These are phyloP conservation scores for Monilinia aucupariae DNA, from an alignment of 2,329 filamentous ascomycete genomes.

Conservation along the genomic window DNA sequence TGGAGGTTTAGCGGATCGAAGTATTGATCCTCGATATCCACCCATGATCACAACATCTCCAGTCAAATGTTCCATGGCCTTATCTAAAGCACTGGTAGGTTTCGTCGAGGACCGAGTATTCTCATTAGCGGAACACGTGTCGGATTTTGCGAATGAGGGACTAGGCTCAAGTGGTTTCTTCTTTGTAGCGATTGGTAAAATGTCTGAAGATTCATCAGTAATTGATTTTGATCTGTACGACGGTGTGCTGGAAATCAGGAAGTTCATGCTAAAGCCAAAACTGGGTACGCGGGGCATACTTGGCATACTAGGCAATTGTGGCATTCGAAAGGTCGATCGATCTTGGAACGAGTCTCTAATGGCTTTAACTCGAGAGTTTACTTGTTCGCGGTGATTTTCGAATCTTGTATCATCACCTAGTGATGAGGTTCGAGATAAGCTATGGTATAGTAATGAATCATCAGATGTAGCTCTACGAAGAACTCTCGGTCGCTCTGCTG, in stretches of 20 bases:
- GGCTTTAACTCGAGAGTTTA: conserved; percentile 84
- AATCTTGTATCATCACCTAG: conserved; percentile 80
- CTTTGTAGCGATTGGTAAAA: conserved; percentile 27
- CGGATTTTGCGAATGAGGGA: conserved; percentile 21
- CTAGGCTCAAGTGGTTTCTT: conserved; percentile 22
- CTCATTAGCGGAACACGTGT: conserved; percentile 21
- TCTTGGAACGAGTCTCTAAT: conserved; percentile 85
- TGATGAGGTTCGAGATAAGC: conserved; percentile 72
- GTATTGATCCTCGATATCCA: conserved; percentile 83
- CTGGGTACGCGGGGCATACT: conserved; percentile 40
- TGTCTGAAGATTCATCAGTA: conserved; percentile 30
- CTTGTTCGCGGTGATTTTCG: conserved; percentile 72
- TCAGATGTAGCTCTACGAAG: conserved; percentile 65
- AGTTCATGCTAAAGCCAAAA: conserved; percentile 38
- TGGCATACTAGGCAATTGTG: conserved; percentile 51
- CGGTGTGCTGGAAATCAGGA: conserved; percentile 27
- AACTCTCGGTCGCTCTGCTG: conserved; percentile 17
- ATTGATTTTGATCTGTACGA: conserved; percentile 29
- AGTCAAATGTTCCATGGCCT: conserved; percentile 61
- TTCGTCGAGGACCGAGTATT: conserved; percentile 13
- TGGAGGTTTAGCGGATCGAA: conserved; percentile 74
- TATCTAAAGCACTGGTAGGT: conserved; percentile 36
- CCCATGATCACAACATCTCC: conserved; percentile 87
- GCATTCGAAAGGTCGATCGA: conserved; percentile 67
- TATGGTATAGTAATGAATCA: conserved; percentile 71